Percentiles rank a stretch among this genome's conserved stretches.
Evolutionary conservation across 2,329 filamentous ascomycete genomes (phyloP).

Genomic region (Orbilia oligospora): DNA sequence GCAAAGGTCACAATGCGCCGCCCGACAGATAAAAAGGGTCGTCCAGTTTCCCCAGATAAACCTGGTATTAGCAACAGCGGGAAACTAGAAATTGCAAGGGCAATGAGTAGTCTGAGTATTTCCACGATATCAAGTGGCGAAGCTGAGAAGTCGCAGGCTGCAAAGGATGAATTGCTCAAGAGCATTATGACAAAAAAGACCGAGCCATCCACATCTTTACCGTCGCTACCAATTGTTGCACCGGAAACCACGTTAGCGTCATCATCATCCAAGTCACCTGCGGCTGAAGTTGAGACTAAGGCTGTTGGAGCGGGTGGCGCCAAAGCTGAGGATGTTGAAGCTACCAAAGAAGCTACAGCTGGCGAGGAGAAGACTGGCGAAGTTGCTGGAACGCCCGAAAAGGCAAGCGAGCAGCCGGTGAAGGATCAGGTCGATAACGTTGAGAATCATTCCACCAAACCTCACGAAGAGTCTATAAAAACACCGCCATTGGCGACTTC

Average conservation of each 20-base stretch:
- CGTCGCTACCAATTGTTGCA: background rate
- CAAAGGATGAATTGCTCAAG: slow-evolving; percentile 55
- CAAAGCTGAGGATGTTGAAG: background rate
- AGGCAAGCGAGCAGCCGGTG: slow-evolving; percentile 37
- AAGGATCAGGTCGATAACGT: slow-evolving; percentile 32
- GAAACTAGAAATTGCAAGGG: slow-evolving; percentile 41
- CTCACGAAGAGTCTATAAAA: slow-evolving; percentile 31
- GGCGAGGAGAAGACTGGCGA: slow-evolving; percentile 14
- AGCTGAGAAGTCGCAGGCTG: slow-evolving; percentile 55
- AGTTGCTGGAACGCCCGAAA: slow-evolving; percentile 30
- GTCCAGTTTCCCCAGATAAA: slow-evolving; percentile 32
- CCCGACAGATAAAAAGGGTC: slow-evolving; percentile 33
- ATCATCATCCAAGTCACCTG: slow-evolving; percentile 4
- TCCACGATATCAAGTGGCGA: slow-evolving; percentile 54
- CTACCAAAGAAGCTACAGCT: slow-evolving; percentile 2
- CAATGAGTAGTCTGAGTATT: slow-evolving; percentile 51
- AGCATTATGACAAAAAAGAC: slow-evolving; percentile 54
- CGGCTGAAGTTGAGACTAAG: slow-evolving; percentile 15
- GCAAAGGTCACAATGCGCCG: slow-evolving; percentile 55
- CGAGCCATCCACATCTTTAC: background rate
- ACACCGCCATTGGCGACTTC: slow-evolving; percentile 1
- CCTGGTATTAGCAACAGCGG: slow-evolving; percentile 16
- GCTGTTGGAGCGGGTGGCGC: background rate
- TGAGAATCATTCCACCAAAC: slow-evolving; percentile 28
- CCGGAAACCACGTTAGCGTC: slow-evolving; percentile 1